These are phyloP conservation scores for Chenopodium suecicum DNA, from an alignment of 148 eudicot genomes.

Conservation along the genomic window DNA sequence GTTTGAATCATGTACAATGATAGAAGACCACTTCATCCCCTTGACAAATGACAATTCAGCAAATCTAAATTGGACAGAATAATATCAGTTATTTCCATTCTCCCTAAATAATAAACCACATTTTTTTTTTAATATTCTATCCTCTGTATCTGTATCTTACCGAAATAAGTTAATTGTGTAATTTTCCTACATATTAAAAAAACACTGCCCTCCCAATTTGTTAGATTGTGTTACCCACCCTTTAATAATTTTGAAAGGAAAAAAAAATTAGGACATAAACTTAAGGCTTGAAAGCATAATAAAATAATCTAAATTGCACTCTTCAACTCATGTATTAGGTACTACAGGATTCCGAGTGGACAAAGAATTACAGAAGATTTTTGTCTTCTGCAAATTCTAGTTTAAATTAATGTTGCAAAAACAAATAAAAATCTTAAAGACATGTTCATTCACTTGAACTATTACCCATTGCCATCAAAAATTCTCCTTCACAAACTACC, in stretches of 20 bases:
- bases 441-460: constrained; percentile 26
- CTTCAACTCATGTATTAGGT: constrained; percentile 7
- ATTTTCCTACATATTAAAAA: no score
- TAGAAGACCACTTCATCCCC: no score
- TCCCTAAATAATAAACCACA: no score
- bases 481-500: constrained; percentile 92
- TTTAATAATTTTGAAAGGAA: background rate
- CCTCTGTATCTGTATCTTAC: no score
- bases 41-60: no score
- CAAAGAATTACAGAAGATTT: background rate
- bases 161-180: no score
- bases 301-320: background rate
- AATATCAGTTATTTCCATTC: no score
- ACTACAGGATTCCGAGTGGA: background rate
- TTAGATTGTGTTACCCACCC: background rate
- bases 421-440: background rate
- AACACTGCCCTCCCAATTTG: background rate
- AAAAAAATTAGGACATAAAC: background rate
- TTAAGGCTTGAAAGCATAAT: background rate
- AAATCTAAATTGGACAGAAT: no score
- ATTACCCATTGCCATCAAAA: constrained; percentile 89
- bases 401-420: background rate
- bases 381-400: background rate
- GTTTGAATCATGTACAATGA: no score
- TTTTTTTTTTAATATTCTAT: no score